Evolutionary conservation across 2,329 filamentous ascomycete species (phyloP), one percentile per base, ranked within the genome.

Genomic region (Stagonosporopsis cucurbitacearum): DNA sequence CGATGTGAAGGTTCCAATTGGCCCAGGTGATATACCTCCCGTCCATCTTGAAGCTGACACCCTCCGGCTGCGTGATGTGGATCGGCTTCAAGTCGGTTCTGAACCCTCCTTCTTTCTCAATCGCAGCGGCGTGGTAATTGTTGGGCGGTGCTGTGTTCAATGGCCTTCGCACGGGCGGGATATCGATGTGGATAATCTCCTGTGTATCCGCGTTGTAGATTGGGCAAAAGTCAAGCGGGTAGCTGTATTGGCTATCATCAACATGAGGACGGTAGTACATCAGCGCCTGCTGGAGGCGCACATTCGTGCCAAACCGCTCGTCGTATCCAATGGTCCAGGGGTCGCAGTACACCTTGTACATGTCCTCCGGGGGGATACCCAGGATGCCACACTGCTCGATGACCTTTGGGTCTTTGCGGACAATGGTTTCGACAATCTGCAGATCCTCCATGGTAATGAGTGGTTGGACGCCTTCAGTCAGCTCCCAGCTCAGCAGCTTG

Each of bases 321-420:
- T 97, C 93, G 72, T 92, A 96, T 44, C 93, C 93, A 75, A 97
- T 96, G 0, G 93, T 96, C 93, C 93, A 97, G 11, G 91, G 92
- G 73, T 97, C 93, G 76, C 92, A 96, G 80, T 96, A 96, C 43
- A 97, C 91, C 78, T 96, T 96, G 81, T 95, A 81, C 93, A 97
- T 96, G 58, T 96, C 90, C 64, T 90, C 83, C 53, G 82, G 83
- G 12, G 91, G 85, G 57, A 97, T 91, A 1, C 93, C 93, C 56
- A 92, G 84, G 57, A 96, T 84, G 6, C 84, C 85, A 69, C 93
- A 97, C 75, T 96, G 92, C 76, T 96, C 91, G 63, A 96, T 95
- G 57, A 96, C 92, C 67, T 89, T 90, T 13, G 90, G 86, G 70
- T 96, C 91, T 66, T 86, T 87, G 62, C 92, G 86, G 57, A 87